Base-by-base conservation (phyloP, 805 yeast genomes). In the Sugiyamaella qingdaonensis region DNA sequence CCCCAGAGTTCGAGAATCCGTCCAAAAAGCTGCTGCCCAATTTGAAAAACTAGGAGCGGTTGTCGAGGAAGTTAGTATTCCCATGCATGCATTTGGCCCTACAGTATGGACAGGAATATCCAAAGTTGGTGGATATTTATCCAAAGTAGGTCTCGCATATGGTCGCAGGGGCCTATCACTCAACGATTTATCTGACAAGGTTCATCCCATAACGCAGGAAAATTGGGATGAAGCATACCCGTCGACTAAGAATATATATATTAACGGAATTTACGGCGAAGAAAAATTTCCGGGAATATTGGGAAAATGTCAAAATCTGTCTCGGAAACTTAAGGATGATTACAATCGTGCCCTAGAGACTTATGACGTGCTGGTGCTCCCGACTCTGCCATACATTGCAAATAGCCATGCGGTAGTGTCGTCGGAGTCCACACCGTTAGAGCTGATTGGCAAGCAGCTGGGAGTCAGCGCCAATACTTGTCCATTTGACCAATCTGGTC, bases 381-480 rank as follows among this genome's bases (percentile, higher is more conserved):
- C 74, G n/a, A 51, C 49, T 8, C 21, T 51, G 14, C 54, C 54
- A 13, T 51, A 46, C 31, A 32, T 43, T 35, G 54, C 54, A 14
- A 49, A 37, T 10, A 45, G 35, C 11, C 54, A 51, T 35, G 42
- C 42, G 19, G 16, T 8, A 11, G 50, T 32, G 3, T 48, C 54
- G 11, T n/a, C 48, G 14, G 34, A 34, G 3, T 42, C 49, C 10
- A 4, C 50, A 10, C 54, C 54, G 10, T 14, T 51, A 13, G 54
- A 46, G 18, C 2, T n/a, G 14, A 16, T 51, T n/a, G 41, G 49
- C 13, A 51, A 46, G 44, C 46, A 37, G 10, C 18, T 46, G 14
- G 74, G 74, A n/a, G 52, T 70, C 36, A 69, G 67, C 53, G 65
- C 68, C 18, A 71, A 71, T 55, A 69, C 74, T 4, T 64, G 68